Conservation (phyloP, 495 filamentous ascomycete species). For the Podospora pseudoanserina region DNA sequence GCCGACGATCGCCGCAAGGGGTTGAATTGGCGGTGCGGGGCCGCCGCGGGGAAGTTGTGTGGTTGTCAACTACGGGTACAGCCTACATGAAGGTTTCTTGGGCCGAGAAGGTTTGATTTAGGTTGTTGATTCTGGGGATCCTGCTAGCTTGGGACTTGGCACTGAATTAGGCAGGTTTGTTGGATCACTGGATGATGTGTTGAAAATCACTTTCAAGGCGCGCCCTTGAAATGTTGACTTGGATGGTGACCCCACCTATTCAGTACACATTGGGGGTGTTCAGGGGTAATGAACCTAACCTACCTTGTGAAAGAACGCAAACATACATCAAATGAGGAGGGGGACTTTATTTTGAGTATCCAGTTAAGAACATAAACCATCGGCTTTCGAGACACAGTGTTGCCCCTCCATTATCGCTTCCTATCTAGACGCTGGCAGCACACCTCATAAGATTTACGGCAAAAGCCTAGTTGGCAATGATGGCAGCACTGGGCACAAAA, state of each 20-base stretch:
- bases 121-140: neutral
- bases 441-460: neutral
- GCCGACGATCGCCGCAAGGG: neutral
- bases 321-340: too few relatives aligned
- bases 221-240: neutral
- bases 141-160: neutral
- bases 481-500: slow-evolving; percentile 79
- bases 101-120: neutral
- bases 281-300: neutral
- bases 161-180: neutral
- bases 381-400: neutral
- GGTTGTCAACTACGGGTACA: too few relatives aligned
- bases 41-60: neutral
- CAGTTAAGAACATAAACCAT: too few relatives aligned
- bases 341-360: too few relatives aligned
- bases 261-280: neutral
- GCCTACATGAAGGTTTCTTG: neutral
- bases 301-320: too few relatives aligned
- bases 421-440: neutral
- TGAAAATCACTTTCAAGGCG: neutral
- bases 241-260: neutral
- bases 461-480: slow-evolving; percentile 59
- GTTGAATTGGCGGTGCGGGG: neutral
- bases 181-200: too few relatives aligned
- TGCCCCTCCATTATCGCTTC: neutral